Evolutionary conservation across 2,329 filamentous ascomycete genomes (phyloP).

Genomic region (Fusarium buharicum): DNA sequence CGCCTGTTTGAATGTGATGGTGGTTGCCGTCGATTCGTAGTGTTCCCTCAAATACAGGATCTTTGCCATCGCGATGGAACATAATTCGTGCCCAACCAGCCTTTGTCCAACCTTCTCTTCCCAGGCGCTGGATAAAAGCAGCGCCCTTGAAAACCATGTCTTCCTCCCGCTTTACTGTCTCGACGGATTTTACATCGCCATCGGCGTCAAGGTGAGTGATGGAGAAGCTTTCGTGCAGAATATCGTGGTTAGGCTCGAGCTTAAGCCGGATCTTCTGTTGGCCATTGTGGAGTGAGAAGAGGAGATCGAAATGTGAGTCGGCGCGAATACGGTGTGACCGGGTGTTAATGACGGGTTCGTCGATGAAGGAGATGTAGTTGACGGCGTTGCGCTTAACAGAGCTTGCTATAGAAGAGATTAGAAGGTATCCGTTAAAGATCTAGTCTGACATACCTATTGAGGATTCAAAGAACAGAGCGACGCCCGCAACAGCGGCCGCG

Average conservation of each 20-base stretch:
- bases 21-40: conserved; percentile 84
- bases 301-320: conserved; percentile 84
- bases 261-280: conserved; percentile 78
- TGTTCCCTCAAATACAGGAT: conserved; percentile 88
- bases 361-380: conserved; percentile 75
- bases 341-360: conserved; percentile 80
- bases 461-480: conserved; percentile 47
- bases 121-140: conserved; percentile 73
- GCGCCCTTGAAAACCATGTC: conserved; percentile 88
- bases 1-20: conserved; percentile 84
- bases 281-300: conserved; percentile 76
- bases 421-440: too few relatives aligned
- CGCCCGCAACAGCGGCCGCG: conserved; percentile 47
- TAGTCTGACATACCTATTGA: conserved; percentile 46
- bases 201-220: conserved; percentile 78
- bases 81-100: conserved; percentile 89
- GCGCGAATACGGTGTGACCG: conserved; percentile 82
- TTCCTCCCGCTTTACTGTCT: conserved; percentile 75
- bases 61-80: conserved; percentile 77
- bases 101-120: conserved; percentile 74
- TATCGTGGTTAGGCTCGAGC: conserved; percentile 90
- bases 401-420: conserved; percentile 62
- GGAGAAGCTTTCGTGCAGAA: conserved; percentile 79
- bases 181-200: conserved; percentile 73
- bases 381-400: conserved; percentile 82